Percentiles rank a stretch among this genome's conserved stretches.
phyloP scores from a whole-genome alignment of 1,284 basidiomycete genomes.

The Sanghuangporus baumii region DNA sequence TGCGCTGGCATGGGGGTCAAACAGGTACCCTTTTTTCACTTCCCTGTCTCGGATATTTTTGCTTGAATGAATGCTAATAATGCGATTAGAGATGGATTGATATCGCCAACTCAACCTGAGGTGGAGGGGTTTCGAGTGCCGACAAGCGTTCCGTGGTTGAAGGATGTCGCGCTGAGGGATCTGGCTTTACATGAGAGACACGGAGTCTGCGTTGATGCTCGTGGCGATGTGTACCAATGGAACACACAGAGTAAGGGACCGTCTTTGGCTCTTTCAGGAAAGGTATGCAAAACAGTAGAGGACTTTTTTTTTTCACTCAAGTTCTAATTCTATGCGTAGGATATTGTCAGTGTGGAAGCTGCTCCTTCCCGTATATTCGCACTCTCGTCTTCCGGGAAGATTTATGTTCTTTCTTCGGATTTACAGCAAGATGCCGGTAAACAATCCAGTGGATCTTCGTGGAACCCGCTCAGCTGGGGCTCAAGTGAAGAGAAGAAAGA shows the following conservation, averaged over 20 bases:
- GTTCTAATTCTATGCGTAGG: constrained; percentile 34
- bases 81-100: constrained; percentile 36
- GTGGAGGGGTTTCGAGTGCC: constrained; percentile 43
- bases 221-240: constrained; percentile 90
- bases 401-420: constrained; percentile 64
- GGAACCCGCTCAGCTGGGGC: constrained; percentile 22
- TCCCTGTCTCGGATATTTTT: background rate
- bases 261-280: constrained; percentile 58
- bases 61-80: background rate
- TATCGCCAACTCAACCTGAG: constrained; percentile 34
- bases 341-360: constrained; percentile 60
- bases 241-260: constrained; percentile 60
- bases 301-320: background rate
- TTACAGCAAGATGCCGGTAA: constrained; percentile 27
- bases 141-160: constrained; percentile 47
- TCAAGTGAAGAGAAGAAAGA: constrained; percentile 28
- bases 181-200: constrained; percentile 69
- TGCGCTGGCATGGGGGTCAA: constrained; percentile 53
- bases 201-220: constrained; percentile 79
- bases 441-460: constrained; percentile 16
- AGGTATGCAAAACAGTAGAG: constrained; percentile 44
- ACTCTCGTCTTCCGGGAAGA: constrained; percentile 64
- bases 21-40: constrained; percentile 34
- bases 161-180: constrained; percentile 69
- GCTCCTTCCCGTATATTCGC: constrained; percentile 61